Evolutionary conservation across 148 eudicot species (phyloP), one percentile per base, ranked within the genome.

Genomic region (Rhododendron griersonianum): DNA sequence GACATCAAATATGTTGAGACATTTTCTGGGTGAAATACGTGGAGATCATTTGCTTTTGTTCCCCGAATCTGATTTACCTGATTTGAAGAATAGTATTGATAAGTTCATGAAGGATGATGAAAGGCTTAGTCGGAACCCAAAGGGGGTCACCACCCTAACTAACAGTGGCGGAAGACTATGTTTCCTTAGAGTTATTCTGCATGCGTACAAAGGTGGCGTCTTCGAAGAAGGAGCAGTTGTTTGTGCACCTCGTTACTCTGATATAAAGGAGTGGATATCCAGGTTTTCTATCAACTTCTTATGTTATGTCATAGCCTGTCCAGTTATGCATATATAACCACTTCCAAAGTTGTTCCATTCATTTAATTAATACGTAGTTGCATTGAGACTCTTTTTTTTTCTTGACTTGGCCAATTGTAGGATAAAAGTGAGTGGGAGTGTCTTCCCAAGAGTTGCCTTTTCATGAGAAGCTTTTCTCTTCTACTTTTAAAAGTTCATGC

Each of bases 191-290:
- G 93, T 95, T 90, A 83, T 88, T 88, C 86, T 96, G 78, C 95
- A 87, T 90, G 95, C 97, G 55, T 91, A 67, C 83, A 92, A 90
- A 87, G 94, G 92, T 76, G 99, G 98, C 81, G 93, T 90, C 61
- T 92, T 95, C 84, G 98, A 96, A 78, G 98, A 95, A 84, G 96
- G 98, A 81, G 98, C 98, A 11, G 94, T 92, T 81, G 89, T 96
- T 87, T 95, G 94, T 92, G 96, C 98, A 9, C 98, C 99, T 86
- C 87, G 63, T 83, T 77, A 86, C 81, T 87, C 94, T 84, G 99
- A 96, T 86, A 69, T 95, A 69, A 48, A 76, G 30, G 61, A 73
- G 51, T 93, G 87, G 89, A 90, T 82, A 81, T 90, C 92, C 87
- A 92, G 98, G 99, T 94, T 82, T 16, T 23, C 78, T 41, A 51